Evolutionary conservation across 2,329 filamentous ascomycete species (phyloP).

Genomic region (Fusarium duplospermum): DNA sequence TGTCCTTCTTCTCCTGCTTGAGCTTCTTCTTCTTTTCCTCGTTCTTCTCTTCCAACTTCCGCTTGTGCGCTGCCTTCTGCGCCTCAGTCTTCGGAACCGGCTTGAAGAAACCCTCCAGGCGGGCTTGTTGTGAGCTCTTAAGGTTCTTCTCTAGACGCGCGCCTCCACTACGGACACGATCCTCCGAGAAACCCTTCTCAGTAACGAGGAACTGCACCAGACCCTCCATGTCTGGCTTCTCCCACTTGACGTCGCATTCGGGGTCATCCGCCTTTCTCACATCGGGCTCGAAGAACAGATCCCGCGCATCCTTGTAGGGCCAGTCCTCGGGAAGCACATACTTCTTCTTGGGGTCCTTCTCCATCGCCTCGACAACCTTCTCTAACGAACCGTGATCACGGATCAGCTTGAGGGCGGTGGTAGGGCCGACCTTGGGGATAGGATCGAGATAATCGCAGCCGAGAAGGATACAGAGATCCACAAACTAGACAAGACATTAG

Average conservation of each 20-base stretch:
- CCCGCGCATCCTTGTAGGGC: constrained; percentile 91
- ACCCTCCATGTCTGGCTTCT: constrained; percentile 89
- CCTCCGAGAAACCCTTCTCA: constrained; percentile 97
- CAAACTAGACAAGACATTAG: constrained; percentile 71
- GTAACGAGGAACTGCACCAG: constrained; percentile 89
- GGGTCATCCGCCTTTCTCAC: constrained; percentile 85
- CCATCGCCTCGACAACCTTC: constrained; percentile 83
- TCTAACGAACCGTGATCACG: constrained; percentile 91
- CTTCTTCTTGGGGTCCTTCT: constrained; percentile 81
- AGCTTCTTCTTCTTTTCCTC: constrained; percentile 95
- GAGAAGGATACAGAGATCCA: constrained; percentile 96
- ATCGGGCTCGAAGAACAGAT: constrained; percentile 92
- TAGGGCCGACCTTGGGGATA: constrained; percentile 92
- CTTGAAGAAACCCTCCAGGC: constrained; percentile 98
- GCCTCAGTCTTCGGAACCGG: constrained; percentile 87
- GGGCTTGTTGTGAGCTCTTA: constrained; percentile 89
- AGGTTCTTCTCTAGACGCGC: constrained; percentile 87
- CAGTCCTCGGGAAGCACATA: constrained; percentile 94
- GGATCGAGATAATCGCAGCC: constrained; percentile 98
- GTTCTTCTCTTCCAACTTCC: constrained; percentile 92
- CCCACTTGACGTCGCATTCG: constrained; percentile 98
- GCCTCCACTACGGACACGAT: constrained; percentile 85
- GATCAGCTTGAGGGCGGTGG: constrained; percentile 92
- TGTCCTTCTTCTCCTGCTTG: constrained; percentile 95
- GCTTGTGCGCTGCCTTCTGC: constrained; percentile 86